Evolutionary conservation across 306 rosid genomes (phyloP).

Genomic region (Begonia loranthoides): DNA sequence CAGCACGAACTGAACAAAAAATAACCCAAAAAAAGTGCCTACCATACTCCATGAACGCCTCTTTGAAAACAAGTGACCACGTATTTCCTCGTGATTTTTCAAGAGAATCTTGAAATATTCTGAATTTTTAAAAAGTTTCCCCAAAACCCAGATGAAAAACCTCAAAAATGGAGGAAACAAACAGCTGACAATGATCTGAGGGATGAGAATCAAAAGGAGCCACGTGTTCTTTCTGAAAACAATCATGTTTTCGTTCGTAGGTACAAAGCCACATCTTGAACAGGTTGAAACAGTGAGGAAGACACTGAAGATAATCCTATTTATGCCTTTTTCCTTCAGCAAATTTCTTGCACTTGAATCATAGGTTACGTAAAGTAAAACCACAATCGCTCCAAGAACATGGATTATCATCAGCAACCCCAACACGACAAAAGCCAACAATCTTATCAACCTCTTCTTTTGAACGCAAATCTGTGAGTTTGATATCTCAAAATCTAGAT

Average conservation of each 20-base stretch:
- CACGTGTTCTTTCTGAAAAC: slow-evolving; percentile 60
- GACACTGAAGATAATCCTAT: slow-evolving; percentile 29
- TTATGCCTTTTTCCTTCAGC: background rate
- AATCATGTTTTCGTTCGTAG: slow-evolving; percentile 65
- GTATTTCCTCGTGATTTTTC: slow-evolving; percentile 26
- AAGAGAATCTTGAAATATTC: slow-evolving; percentile 25
- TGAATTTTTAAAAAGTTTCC: slow-evolving; percentile 17
- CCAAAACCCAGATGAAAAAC: slow-evolving; percentile 24
- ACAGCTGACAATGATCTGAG: slow-evolving; percentile 34
- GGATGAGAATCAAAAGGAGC: slow-evolving; percentile 31
- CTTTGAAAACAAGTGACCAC: slow-evolving; percentile 27
- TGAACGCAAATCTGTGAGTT: background rate
- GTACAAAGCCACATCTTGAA: slow-evolving; percentile 58
- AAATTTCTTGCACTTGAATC: background rate
- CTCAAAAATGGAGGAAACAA: slow-evolving; percentile 38
- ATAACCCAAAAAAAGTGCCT: slow-evolving; percentile 29
- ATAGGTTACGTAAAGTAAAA: background rate
- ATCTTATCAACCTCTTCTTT: background rate
- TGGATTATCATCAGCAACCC: background rate
- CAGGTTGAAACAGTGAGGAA: slow-evolving; percentile 43
- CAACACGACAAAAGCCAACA: background rate
- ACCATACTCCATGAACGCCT: slow-evolving; percentile 19
- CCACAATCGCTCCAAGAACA: background rate
- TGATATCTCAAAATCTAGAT: background rate
- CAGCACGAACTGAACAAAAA: slow-evolving; percentile 23